Base-by-base conservation (phyloP, 2,329 filamentous ascomycete genomes). In the Aspergillaceae sp. region DNA sequence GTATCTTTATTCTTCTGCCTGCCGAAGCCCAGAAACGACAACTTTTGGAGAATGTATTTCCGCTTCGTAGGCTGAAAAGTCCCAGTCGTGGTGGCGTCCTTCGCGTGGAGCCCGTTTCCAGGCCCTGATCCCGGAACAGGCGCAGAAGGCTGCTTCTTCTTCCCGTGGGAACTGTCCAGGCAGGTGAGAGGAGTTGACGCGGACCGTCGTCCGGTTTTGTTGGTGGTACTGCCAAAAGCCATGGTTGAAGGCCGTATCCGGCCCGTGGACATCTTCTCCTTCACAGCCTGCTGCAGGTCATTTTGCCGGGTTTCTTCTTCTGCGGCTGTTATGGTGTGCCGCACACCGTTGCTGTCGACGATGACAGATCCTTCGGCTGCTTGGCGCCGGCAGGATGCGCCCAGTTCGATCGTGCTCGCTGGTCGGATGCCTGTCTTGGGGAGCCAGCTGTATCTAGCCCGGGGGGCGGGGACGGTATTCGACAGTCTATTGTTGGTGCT, bases 211-310 rank as follows among this genome's bases (percentile, higher is more conserved):
- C 19, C 19, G 19, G 19, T 19, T 19, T 19, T 19, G 19, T 19
- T 19, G 19, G 19, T 19, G 19, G 19, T 19, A 19, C 19, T 19
- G 2, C 19, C 19, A 19, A 19, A 19, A 2, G 19, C 19, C 19
- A 19, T 19, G 19, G 19, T 19, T 19, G 19, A 19, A 2, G 38
- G 27, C 19, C 46, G 38, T 30, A 54, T 53, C 4, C 30, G 40
- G 4, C 53, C 51, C 1, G 58, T 47, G n/a, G 35, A 46, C 59
- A 61, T 60, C 42, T 55, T 59, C 11, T 57, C 54, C 34, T 53
- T 47, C 7, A 61, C 59, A 2, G 58, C 59, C 7, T 55, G 49
- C 30, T 56, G 55, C 4, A 61, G 44, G 29, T 52, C 46, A 4
- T 50, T 26, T 5, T 51, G 45, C 1, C 57, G 54, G 41, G 55